Evolutionary conservation across 1,284 basidiomycete genomes (phyloP).

Genomic region (Boletus sp.): DNA sequence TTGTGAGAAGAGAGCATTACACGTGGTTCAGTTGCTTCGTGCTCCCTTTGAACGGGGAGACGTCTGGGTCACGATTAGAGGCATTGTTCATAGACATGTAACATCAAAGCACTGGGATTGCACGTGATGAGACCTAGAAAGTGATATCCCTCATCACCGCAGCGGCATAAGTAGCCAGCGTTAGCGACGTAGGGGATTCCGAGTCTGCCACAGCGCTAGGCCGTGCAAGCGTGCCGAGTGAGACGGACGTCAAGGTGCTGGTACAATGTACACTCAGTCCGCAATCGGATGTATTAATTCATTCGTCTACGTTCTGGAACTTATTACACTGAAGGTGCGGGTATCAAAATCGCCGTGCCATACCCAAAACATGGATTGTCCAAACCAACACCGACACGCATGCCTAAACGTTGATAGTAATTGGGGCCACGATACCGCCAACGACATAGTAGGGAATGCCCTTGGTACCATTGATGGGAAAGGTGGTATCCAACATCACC

Average conservation of each 20-base stretch:
- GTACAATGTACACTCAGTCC: too few species aligned
- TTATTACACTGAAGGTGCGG: neutral
- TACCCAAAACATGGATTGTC: neutral
- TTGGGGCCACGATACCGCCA: conserved; percentile 18
- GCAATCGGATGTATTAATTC: too few species aligned
- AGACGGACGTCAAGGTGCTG: too few species aligned
- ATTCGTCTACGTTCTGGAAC: too few species aligned
- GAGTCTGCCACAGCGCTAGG: too few species aligned
- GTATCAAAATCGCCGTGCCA: neutral
- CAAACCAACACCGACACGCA: neutral
- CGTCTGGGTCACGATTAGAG: neutral
- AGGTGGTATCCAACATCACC: conserved; percentile 28
- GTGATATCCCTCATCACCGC: neutral
- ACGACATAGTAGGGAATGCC: conserved; percentile 28
- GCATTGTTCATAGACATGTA: neutral
- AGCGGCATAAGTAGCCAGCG: too few species aligned
- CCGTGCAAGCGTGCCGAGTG: too few species aligned
- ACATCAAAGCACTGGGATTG: neutral
- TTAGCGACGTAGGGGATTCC: too few species aligned
- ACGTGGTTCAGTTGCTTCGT: neutral
- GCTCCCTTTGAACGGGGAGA: neutral
- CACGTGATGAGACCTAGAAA: neutral
- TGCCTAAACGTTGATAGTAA: conserved; percentile 21
- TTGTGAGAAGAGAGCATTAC: neutral
- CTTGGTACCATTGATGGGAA: conserved; percentile 21